Evolutionary conservation across 1,284 basidiomycete species (phyloP), one percentile per base, ranked within the genome.

Genomic region (Phlebopus sp.): DNA sequence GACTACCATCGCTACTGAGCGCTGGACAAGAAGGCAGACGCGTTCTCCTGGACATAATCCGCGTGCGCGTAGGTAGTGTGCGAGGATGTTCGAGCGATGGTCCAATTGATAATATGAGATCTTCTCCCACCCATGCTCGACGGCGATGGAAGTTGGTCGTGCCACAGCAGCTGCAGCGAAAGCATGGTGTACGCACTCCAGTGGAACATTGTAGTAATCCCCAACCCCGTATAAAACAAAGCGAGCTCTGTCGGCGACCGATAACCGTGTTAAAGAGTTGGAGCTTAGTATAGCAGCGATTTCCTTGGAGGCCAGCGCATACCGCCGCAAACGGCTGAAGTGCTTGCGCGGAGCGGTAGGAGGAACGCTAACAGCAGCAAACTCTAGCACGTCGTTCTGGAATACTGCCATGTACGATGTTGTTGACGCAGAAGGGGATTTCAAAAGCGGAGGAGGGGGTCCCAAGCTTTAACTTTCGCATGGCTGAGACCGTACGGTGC

Each of bases 121-220:
- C 18, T 59, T 63, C 19, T 73, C 58, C 18, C 66, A 67, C 42
- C 74, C 71, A 56, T 81, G 73, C 60, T 79, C 75, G 36, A 79
- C 76, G 23, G 79, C 79, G 9, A 52, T 51, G 44, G 54, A 56
- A 27, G 4, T 15, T 15, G 32, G 32, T 11, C 32, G 32, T 14
- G 11, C 15, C 4, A 11, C 32, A 13, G 72, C 75, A 54, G 76
- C 68, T 53, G 68, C 63, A 46, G 75, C 74, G 59, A 82, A 81
- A n/a, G 79, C 80, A 52, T 78, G 74, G 55, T 81, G 79, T 30
- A 81, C 69, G 53, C 74, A 78, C 50, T 61, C 57, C 61, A 77
- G 80, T 11, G 76, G 72, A 30, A 67, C 55, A 18, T 56, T 30
- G 27, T 63, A 59, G 14, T 56, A 59, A 31, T 66, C 57, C 30